Conservation (phyloP, 306 rosid species). For the Glycine soja region DNA sequence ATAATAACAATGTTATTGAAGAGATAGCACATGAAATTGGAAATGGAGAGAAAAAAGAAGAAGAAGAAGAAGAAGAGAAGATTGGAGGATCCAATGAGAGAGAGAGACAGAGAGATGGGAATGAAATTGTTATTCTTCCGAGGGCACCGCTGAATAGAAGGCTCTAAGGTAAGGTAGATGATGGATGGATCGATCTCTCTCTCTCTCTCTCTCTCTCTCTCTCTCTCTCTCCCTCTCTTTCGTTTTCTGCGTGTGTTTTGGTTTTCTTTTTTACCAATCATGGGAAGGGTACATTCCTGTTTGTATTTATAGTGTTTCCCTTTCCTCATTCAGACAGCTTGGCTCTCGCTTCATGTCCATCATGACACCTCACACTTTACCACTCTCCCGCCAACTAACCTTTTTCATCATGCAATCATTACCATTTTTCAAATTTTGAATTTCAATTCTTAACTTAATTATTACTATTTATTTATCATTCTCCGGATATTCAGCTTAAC, state of each 20-base stretch:
- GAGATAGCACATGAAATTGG: not conserved
- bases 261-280: not conserved
- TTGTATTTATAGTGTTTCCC: slow-evolving; percentile 17
- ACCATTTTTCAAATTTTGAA: not conserved
- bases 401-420: not conserved
- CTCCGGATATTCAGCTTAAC: no score
- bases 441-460: no score
- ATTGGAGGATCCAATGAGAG: not conserved
- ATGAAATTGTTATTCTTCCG: not conserved
- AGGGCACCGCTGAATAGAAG: not conserved
- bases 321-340: not conserved
- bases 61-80: slow-evolving; percentile 11
- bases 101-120: not conserved
- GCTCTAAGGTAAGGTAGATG: not conserved
- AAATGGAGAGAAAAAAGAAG: slow-evolving; percentile 5
- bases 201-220: not conserved
- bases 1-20: not conserved
- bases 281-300: not conserved
- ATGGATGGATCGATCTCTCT: no score
- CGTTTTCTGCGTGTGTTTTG: not conserved
- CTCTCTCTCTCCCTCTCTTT: no score
- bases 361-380: not conserved
- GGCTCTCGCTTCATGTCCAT: no score
- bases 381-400: slow-evolving; percentile 14
- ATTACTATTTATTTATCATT: no score